Evolutionary conservation across 2,329 filamentous ascomycete species (phyloP).

Genomic region (Myriosclerotinia scirpicola): DNA sequence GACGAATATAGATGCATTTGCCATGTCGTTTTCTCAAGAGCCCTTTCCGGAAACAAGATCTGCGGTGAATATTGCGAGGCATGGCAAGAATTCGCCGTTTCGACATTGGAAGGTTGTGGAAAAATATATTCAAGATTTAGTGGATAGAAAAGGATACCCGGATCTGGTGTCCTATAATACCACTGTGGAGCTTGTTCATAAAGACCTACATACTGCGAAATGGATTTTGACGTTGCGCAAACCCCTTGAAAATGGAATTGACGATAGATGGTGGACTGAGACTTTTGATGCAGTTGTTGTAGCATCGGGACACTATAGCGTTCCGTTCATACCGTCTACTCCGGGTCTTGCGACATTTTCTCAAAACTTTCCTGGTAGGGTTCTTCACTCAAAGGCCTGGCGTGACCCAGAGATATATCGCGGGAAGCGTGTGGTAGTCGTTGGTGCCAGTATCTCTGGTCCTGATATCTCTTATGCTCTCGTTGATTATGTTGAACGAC

Average conservation of each 20-base stretch:
- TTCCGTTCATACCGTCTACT: constrained; percentile 62
- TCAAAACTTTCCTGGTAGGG: constrained; percentile 50
- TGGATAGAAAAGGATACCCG: constrained; percentile 54
- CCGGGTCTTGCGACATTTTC: constrained; percentile 59
- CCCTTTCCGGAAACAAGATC: constrained; percentile 49
- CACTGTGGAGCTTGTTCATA: constrained; percentile 59
- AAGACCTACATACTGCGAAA: constrained; percentile 45
- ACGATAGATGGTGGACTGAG: constrained; percentile 63
- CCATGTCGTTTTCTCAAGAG: constrained; percentile 62
- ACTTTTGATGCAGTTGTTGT: constrained; percentile 66
- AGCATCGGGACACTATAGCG: constrained; percentile 65
- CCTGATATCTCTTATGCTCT: constrained; percentile 61
- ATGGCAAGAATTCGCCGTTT: constrained; percentile 61
- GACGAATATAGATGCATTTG: constrained; percentile 59
- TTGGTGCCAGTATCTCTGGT: constrained; percentile 64
- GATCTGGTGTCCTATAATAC: constrained; percentile 56
- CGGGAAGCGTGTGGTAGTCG: constrained; percentile 55
- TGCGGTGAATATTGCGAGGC: constrained; percentile 46
- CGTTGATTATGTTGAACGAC: constrained; percentile 46
- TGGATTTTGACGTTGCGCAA: constrained; percentile 56
- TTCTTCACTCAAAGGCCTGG: constrained; percentile 74
- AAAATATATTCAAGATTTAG: constrained; percentile 53
- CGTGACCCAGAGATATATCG: constrained; percentile 59
- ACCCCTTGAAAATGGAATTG: constrained; percentile 41
- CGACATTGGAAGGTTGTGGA: constrained; percentile 59